Evolutionary conservation across 2,329 filamentous ascomycete species (phyloP), one percentile per base, ranked within the genome.

Genomic region (Colletotrichum sidae): DNA sequence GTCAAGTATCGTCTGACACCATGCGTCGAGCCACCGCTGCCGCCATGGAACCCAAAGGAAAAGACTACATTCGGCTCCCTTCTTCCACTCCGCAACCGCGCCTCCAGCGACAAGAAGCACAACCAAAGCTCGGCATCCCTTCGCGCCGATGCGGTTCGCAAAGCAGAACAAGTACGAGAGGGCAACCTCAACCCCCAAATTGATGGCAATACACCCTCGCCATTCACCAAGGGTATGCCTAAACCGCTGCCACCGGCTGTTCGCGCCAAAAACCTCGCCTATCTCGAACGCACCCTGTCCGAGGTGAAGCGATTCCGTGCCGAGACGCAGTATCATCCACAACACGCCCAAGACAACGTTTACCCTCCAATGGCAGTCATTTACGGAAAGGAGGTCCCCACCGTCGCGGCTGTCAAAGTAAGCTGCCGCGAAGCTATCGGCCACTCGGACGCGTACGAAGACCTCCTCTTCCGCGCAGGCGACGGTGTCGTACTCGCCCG

Each of bases 401-500:
- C 94, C 0, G 92, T 97, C 1, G 93, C 90, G 73, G 93, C 91
- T 0, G 93, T 92, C 0, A 89, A 90, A 49, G 93, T 98, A 0
- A 80, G 86, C 12, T 88, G 88, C 2, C 83, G 86, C 4, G 93
- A 95, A 58, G 89, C 86, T 0, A 97, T 97, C 69, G 86, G 88
- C 54, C 88, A 88, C 67, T 81, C 88, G 0, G 93, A 96, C 76
- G 90, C 88, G 1, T 97, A 97, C 75, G 93, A 97, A 69, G 90
- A 96, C 70, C 83, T 98, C 2, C 87, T 93, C 0, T 97, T 97
- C 78, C 91, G 92, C 1, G 90, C 90, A 25, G 94, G 94, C 2
- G 94, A 98, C 74, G 95, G 94, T 0, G 94, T 98, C 0, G 93
- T 95, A 59, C 84, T 97, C 7, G 92, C 94, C 0, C 88, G 88